Evolutionary conservation across 345 rosid species (phyloP), one percentile per base, ranked within the genome.

Genomic region (Gossypium herbaceum): DNA sequence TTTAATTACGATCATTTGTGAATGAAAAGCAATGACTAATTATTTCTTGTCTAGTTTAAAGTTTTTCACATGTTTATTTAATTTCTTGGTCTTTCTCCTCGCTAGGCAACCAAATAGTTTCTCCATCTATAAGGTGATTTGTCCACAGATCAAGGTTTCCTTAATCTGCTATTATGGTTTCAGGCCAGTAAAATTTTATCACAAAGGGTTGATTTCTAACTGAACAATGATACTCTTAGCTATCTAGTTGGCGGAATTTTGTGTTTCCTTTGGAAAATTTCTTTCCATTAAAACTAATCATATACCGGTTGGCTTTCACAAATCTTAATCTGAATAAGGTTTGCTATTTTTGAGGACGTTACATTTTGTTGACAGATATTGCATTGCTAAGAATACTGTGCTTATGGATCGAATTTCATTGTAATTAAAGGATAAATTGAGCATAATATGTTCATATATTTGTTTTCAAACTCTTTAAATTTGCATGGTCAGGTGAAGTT

Each of bases 401-500:
- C 48, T 24, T 59, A 17, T 59, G 24, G 47, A 60, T 60, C 43
- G 7, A 27, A 20, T 44, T 57, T 58, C 65, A 20, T 54, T 54
- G 16, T 27, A 17, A 51, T 4, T 51, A 52, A 29, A 70, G n/a
- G 48, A 17, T 52, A 15, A 52, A 17, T 17, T 52, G 25, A 27
- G 1, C 25, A 51, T 52, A 4, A 51, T 70, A 34, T 10, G 16
- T 4, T 69, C 10, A 43, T 17, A 17, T 41, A 2, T 59, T 73
- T 59, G 17, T 39, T 60, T 44, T 48, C 34, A 69, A 79, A 68
- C 64, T 71, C 43, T 29, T 43, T 71, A 68, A 58, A 29, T 65
- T 80, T 73, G 51, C 78, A 22, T 83, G 75, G 47, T 78, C 79
- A 94, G 98, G 97, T 82, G 97, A 94, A 86, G 97, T 90, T 56